Evolutionary conservation across 495 filamentous ascomycete species (phyloP).

Genomic region (Talaromyces proteolyticus): DNA sequence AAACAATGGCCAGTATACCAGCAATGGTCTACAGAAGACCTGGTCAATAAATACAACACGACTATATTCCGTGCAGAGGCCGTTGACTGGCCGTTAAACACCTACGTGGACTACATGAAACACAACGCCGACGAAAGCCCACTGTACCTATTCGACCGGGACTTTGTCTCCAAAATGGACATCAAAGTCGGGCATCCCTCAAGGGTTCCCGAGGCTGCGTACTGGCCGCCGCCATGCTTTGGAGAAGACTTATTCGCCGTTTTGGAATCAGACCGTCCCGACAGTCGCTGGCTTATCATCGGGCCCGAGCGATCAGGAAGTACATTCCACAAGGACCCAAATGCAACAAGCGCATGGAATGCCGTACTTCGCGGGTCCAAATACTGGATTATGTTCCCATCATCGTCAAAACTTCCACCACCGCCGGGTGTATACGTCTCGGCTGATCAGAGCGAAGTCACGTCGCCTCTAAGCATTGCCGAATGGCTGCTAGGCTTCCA

Average conservation of each 20-base stretch:
- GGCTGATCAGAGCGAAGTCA: constrained; percentile 89
- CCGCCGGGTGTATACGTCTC: constrained; percentile 91
- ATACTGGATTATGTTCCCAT: constrained; percentile 97
- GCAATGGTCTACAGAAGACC: constrained; percentile 62
- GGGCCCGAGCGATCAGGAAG: constrained; percentile 87
- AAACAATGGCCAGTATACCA: constrained; percentile 75
- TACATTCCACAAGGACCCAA: constrained; percentile 89
- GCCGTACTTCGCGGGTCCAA: constrained; percentile 87
- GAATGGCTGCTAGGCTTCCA: constrained; percentile 95
- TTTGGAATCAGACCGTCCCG: constrained; percentile 73
- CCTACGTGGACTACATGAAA: constrained; percentile 79
- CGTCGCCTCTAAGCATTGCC: constrained; percentile 87
- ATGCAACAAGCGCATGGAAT: constrained; percentile 87
- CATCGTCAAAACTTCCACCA: constrained; percentile 50
- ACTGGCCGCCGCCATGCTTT: constrained; percentile 84
- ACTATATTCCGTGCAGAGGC: constrained; percentile 82
- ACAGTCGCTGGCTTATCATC: constrained; percentile 89
- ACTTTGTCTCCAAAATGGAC: constrained; percentile 83
- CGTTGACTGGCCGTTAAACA: constrained; percentile 81
- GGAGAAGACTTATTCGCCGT: constrained; percentile 83
- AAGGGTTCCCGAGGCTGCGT: constrained; percentile 47
- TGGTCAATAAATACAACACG: constrained; percentile 58
- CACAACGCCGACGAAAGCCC: constrained; percentile 84
- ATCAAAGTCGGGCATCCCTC: constrained; percentile 51
- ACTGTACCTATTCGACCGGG: constrained; percentile 85